phyloP scores from a whole-genome alignment of 1,284 basidiomycete genomes.

The Limonomyces culmigenus region DNA sequence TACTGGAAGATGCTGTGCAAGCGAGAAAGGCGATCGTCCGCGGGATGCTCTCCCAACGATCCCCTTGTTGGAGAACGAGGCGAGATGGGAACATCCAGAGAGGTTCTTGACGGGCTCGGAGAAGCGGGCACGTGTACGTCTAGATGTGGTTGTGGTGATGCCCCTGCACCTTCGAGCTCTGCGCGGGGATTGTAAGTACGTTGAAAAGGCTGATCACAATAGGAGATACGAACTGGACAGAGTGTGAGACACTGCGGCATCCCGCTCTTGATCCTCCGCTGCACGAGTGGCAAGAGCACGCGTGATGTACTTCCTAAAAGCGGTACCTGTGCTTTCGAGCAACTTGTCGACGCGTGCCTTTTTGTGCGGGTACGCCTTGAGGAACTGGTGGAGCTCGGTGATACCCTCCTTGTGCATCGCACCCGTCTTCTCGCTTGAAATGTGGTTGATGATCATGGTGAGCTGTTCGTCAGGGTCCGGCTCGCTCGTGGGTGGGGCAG shows the following conservation, averaged over 20 bases:
- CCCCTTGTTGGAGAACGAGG: constrained; percentile 15
- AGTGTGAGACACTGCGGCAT: constrained; percentile 60
- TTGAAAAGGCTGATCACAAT: constrained; percentile 1
- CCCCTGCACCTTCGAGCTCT: constrained; percentile 45
- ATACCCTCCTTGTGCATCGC: constrained; percentile 81
- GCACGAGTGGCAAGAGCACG: constrained; percentile 69
- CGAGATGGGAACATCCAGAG: constrained; percentile 16
- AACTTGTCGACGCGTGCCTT: constrained; percentile 72
- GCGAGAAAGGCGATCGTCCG: constrained; percentile 47
- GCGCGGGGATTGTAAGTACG: constrained; percentile 4
- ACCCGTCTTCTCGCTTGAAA: constrained; percentile 76
- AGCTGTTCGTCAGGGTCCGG: constrained; percentile 68
- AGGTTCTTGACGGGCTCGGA: constrained; percentile 15
- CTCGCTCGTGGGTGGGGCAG: constrained; percentile 41
- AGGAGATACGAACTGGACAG: constrained; percentile 42
- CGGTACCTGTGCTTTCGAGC: constrained; percentile 66
- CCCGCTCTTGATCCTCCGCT: constrained; percentile 69
- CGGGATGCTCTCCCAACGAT: constrained; percentile 18
- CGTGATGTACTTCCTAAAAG: constrained; percentile 74
- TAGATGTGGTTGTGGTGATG: constrained; percentile 7
- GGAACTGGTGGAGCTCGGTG: constrained; percentile 88
- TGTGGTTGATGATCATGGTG: constrained; percentile 75
- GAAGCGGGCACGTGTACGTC: constrained; percentile 16
- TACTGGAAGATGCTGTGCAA: constrained; percentile 73
- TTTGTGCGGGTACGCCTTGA: constrained; percentile 86